Conservation (phyloP, 192 early-diverging fungal species). For the Coemansia erecta region DNA sequence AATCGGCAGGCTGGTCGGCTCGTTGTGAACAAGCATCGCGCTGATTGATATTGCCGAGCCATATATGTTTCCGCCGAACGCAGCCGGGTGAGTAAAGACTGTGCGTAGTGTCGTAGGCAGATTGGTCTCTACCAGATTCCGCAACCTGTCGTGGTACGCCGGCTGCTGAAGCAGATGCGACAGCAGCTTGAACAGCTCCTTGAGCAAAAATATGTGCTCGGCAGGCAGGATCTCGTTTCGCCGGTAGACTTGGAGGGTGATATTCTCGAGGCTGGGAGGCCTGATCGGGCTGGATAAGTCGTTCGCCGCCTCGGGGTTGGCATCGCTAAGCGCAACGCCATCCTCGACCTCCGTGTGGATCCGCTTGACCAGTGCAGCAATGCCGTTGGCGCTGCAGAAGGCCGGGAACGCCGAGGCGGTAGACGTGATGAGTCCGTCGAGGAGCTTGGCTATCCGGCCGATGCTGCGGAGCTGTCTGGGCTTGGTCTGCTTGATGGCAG, state of each 20-base stretch:
- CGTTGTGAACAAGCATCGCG: constrained; percentile 96
- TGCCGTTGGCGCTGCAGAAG: constrained; percentile 81
- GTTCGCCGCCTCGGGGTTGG: constrained; percentile 21
- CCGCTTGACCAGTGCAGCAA: constrained; percentile 72
- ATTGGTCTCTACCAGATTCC: constrained; percentile 90
- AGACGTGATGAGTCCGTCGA: constrained; percentile 82
- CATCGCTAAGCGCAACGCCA: constrained; percentile 30
- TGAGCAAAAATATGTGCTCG: constrained; percentile 73
- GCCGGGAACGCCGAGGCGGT: constrained; percentile 68
- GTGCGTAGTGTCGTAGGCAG: constrained; percentile 71
- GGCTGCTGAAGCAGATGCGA: constrained; percentile 94
- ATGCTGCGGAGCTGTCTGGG: constrained; percentile 58
- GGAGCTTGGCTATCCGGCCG: constrained; percentile 69
- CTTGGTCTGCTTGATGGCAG: constrained; percentile 66
- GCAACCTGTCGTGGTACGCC: constrained; percentile 83
- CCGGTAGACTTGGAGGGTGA: constrained; percentile 40
- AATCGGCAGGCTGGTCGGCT: constrained; percentile 91
- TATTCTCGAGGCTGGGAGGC: constrained; percentile 20
- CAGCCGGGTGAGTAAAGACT: constrained; percentile 70
- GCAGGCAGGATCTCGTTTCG: constrained; percentile 59
- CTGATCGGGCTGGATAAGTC: constrained; percentile 41
- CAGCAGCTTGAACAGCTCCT: constrained; percentile 88
- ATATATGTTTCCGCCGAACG: constrained; percentile 82
- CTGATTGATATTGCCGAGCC: constrained; percentile 89
- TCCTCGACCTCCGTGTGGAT: constrained; percentile 59